Evolutionary conservation across 345 rosid species (phyloP).

Genomic region (Abelmoschus esculentus): DNA sequence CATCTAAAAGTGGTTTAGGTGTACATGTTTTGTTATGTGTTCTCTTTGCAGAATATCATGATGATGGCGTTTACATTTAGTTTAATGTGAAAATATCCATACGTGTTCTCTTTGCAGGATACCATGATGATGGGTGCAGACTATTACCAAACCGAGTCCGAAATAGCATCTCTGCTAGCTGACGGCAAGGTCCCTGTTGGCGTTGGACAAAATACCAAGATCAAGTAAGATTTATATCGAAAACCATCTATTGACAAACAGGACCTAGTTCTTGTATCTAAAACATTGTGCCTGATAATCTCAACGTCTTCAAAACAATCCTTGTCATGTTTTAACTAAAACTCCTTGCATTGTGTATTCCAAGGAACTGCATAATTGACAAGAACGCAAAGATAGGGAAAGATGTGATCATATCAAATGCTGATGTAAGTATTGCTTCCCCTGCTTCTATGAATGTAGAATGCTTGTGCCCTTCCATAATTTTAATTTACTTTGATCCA

Average conservation of each 20-base stretch:
- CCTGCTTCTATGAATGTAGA: neutral
- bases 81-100: neutral
- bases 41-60: too few species aligned
- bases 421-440: constrained; percentile 43
- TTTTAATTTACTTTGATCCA: neutral
- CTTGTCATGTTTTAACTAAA: neutral
- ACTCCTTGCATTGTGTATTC: constrained; percentile 7
- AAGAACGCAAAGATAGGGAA: constrained; percentile 86
- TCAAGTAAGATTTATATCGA: constrained; percentile 35
- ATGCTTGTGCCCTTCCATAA: neutral
- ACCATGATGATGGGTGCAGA: constrained; percentile 97
- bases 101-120: constrained; percentile 36
- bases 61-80: too few species aligned
- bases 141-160: constrained; percentile 78
- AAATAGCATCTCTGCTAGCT: constrained; percentile 63
- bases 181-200: constrained; percentile 79
- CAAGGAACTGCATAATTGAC: constrained; percentile 86
- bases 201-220: constrained; percentile 71
- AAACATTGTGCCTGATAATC: neutral
- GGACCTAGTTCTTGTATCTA: neutral
- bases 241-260: neutral
- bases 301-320: neutral
- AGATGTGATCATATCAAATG: constrained; percentile 60
- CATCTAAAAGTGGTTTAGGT: neutral
- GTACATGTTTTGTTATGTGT: neutral